Conservation (phyloP, 306 rosid species). For the Quercus berberidifolia region DNA sequence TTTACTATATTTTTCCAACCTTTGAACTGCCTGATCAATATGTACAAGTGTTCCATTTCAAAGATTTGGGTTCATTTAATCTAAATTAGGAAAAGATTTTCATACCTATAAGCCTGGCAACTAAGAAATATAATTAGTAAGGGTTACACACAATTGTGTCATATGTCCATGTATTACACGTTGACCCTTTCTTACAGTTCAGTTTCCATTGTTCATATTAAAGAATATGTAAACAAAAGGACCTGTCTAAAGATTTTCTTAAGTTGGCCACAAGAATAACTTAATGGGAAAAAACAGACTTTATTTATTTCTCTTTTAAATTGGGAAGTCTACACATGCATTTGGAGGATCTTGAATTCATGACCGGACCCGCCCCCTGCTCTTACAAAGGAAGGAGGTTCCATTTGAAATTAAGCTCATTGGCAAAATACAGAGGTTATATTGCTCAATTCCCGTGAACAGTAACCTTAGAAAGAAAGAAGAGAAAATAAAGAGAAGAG, state of each 20-base stretch:
- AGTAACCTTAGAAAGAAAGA: no score
- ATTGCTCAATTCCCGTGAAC: no score
- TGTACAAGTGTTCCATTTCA: background rate
- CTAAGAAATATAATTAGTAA: background rate
- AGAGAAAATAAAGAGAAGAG: no score
- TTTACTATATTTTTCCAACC: background rate
- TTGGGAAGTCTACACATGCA: no score
- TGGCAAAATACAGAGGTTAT: no score
- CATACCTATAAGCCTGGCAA: background rate
- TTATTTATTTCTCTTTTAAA: no score
- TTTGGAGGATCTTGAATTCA: no score
- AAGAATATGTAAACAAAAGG: background rate
- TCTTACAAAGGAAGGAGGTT: no score
- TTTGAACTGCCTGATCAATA: background rate
- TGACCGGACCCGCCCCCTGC: no score
- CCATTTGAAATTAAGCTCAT: no score
- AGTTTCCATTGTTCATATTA: background rate
- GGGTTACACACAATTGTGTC: background rate
- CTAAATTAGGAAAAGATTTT: background rate
- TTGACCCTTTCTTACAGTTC: background rate
- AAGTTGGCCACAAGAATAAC: background rate
- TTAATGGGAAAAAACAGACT: background rate
- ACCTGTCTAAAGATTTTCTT: background rate
- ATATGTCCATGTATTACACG: background rate
- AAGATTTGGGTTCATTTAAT: background rate